These are phyloP conservation scores for Xylaria sp. DNA, from an alignment of 2,329 filamentous ascomycete genomes.

Conservation along the genomic window DNA sequence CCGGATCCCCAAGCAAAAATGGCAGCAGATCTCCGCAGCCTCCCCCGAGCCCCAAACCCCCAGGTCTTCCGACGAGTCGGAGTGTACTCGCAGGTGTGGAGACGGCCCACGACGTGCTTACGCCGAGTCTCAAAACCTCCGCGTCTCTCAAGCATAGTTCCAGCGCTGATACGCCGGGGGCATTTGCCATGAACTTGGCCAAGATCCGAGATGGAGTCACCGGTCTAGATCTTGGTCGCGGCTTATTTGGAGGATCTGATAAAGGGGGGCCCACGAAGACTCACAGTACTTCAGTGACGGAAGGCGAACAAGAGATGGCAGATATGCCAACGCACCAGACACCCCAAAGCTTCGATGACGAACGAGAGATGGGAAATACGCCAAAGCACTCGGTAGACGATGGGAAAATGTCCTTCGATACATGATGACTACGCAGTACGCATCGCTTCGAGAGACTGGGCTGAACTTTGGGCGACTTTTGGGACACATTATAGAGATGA, in stretches of 20 bases:
- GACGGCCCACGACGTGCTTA: constrained; percentile 64
- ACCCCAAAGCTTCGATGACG: constrained; percentile 16
- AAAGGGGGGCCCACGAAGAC: constrained; percentile 20
- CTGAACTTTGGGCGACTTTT: background rate
- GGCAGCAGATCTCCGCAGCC: constrained; percentile 47
- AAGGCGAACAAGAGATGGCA: constrained; percentile 44
- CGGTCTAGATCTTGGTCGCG: constrained; percentile 61
- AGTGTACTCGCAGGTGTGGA: constrained; percentile 71
- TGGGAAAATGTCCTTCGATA: constrained; percentile 2
- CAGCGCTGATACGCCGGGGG: constrained; percentile 58
- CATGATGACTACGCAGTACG: background rate
- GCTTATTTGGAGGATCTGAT: constrained; percentile 51
- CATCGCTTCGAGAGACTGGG: background rate
- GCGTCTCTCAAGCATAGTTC: constrained; percentile 57
- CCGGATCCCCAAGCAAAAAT: constrained; percentile 41
- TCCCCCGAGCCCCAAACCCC: constrained; percentile 53
- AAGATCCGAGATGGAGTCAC: constrained; percentile 61
- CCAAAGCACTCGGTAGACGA: constrained; percentile 2
- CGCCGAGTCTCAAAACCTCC: constrained; percentile 52
- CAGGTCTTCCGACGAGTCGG: constrained; percentile 55
- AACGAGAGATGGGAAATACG: constrained; percentile 34
- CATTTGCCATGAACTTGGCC: constrained; percentile 55
- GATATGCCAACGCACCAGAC: constrained; percentile 39
- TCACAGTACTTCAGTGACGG: background rate
- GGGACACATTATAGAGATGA: background rate